Conservation (phyloP, 148 eudicot genomes). For the Heliamphora exappendiculata region DNA sequence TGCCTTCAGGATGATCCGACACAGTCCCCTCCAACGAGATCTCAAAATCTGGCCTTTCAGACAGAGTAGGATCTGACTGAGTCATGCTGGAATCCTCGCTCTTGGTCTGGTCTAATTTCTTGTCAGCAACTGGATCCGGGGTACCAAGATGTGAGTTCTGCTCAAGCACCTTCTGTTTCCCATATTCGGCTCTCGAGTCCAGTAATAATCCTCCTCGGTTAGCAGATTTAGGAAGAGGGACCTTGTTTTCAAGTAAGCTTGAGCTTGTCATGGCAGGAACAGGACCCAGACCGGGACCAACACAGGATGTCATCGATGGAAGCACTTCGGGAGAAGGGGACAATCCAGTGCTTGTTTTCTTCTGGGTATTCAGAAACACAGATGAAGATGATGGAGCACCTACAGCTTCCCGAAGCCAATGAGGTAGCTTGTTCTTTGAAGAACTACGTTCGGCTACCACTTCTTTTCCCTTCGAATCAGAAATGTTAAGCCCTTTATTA, state of each 20-base stretch:
- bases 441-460: slow-evolving; percentile 33
- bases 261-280: background rate
- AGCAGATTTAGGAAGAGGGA: slow-evolving; percentile 7
- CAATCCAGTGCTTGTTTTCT: slow-evolving; percentile 9
- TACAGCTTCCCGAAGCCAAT: slow-evolving; percentile 97
- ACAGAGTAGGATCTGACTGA: slow-evolving; percentile 31
- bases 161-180: slow-evolving; percentile 17
- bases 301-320: slow-evolving; percentile 30
- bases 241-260: no score
- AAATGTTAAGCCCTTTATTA: no score
- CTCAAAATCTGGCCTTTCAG: slow-evolving; percentile 26
- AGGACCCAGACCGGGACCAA: slow-evolving; percentile 21
- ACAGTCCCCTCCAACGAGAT: slow-evolving; percentile 54
- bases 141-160: slow-evolving; percentile 13
- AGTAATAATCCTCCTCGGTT: slow-evolving; percentile 15
- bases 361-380: slow-evolving; percentile 8
- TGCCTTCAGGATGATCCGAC: slow-evolving; percentile 29
- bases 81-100: slow-evolving; percentile 45
- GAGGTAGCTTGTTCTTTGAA: slow-evolving; percentile 63
- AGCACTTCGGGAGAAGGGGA: slow-evolving; percentile 38
- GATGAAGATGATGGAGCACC: slow-evolving; percentile 31
- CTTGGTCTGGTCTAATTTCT: slow-evolving; percentile 17
- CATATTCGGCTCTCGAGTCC: slow-evolving; percentile 11
- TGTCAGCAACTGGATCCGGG: background rate
- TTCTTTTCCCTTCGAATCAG: background rate